Percentiles rank a stretch among this genome's conserved stretches.
phyloP scores from a whole-genome alignment of 192 early-diverging fungal genomes.

The Rhizoclosmatium sp. region DNA sequence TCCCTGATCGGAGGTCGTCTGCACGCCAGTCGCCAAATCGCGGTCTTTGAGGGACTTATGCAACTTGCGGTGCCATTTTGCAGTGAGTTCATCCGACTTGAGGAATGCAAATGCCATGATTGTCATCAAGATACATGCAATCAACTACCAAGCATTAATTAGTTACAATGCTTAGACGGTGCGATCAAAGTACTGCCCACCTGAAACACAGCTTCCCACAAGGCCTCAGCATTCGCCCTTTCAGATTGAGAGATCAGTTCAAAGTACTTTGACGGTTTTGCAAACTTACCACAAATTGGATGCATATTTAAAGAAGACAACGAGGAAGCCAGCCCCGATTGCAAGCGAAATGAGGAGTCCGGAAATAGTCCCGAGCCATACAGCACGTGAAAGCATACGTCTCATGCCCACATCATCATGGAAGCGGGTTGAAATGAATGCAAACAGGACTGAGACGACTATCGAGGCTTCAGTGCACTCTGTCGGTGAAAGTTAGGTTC shows the following conservation, averaged over 20 bases:
- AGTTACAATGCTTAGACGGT: too few relatives aligned
- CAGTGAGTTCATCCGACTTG: slow-evolving; percentile 72
- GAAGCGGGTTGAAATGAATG: slow-evolving; percentile 61
- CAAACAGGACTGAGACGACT: slow-evolving; percentile 83
- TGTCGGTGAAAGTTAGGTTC: not conserved
- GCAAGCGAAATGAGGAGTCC: slow-evolving; percentile 74
- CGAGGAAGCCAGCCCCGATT: slow-evolving; percentile 81
- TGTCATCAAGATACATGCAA: slow-evolving; percentile 81
- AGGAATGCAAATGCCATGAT: slow-evolving; percentile 85
- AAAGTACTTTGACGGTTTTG: not conserved
- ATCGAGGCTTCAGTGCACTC: slow-evolving; percentile 78
- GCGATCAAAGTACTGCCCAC: slow-evolving; percentile 28
- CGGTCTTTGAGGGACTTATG: slow-evolving; percentile 50
- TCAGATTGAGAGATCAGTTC: not conserved
- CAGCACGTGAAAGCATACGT: slow-evolving; percentile 36
- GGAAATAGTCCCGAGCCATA: slow-evolving; percentile 76
- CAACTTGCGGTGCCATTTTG: slow-evolving; percentile 80
- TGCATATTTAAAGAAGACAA: slow-evolving; percentile 70
- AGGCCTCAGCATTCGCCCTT: slow-evolving; percentile 52
- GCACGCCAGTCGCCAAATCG: not conserved
- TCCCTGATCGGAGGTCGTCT: not conserved
- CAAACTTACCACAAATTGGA: slow-evolving; percentile 51
- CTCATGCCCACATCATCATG: not conserved
- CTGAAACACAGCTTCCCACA: slow-evolving; percentile 81
- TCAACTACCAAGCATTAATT: slow-evolving; percentile 39